These are phyloP conservation scores for Phytophthora ohioensis DNA, from an alignment of 352 stramenopile species.

Conservation along the genomic window DNA sequence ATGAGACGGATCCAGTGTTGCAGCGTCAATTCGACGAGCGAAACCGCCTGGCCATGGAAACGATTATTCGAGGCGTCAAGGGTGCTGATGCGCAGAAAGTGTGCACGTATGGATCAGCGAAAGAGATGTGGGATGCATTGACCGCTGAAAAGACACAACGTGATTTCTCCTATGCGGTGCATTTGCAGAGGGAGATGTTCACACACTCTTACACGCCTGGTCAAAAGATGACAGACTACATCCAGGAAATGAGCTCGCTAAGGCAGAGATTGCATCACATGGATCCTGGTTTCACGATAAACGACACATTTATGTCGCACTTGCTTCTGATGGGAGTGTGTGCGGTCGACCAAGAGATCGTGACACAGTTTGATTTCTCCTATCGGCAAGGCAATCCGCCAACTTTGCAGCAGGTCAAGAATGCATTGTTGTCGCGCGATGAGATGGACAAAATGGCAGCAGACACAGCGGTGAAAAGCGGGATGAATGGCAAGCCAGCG, in stretches of 20 bases:
- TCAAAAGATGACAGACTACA: conserved; percentile 8
- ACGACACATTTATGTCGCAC: not conserved
- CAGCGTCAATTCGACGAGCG: no score
- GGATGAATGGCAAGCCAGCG: not conserved
- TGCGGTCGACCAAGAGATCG: conserved; percentile 3
- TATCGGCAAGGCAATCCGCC: conserved; percentile 1
- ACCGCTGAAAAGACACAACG: not conserved
- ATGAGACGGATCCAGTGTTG: no score
- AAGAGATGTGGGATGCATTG: conserved; percentile 8
- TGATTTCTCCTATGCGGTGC: conserved; percentile 4
- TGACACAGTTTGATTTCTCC: conserved; percentile 6
- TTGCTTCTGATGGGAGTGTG: conserved; percentile 13
- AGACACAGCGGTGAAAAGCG: not conserved
- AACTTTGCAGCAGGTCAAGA: conserved; percentile 7
- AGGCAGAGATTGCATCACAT: conserved; percentile 10
- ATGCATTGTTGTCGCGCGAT: conserved; percentile 1
- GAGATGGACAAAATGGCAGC: conserved; percentile 7
- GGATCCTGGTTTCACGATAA: not conserved
- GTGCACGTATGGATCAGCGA: no score
- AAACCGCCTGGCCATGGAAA: no score
- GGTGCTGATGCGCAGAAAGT: no score
- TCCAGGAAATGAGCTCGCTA: conserved; percentile 14
- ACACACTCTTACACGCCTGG: not conserved
- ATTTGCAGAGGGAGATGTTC: not conserved
- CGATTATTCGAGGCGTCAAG: no score